A percentile compares a stretch with the other conserved stretches of the same genome.
phyloP scores from a whole-genome alignment of 2,329 filamentous ascomycete species.

The Paraconiothyrium brasiliense region DNA sequence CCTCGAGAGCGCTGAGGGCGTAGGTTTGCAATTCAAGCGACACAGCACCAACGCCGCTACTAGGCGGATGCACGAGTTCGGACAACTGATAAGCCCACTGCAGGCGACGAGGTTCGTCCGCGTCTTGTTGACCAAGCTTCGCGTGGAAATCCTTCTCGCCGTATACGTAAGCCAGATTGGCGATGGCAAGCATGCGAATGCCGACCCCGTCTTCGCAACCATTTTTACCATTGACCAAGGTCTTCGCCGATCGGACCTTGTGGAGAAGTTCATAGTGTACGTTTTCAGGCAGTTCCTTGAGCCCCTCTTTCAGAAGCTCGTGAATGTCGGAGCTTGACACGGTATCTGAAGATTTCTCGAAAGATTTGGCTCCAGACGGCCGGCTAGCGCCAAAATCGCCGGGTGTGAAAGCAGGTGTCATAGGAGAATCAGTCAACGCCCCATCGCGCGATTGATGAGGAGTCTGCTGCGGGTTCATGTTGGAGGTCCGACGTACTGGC shows the following conservation, averaged over 20 bases:
- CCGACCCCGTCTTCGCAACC: slow-evolving; percentile 79
- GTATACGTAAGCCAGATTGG: slow-evolving; percentile 91
- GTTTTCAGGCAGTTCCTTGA: slow-evolving; percentile 72
- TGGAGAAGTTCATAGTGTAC: slow-evolving; percentile 86
- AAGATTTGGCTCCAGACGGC: slow-evolving; percentile 45
- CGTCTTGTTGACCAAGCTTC: slow-evolving; percentile 85
- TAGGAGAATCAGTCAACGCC: slow-evolving; percentile 59
- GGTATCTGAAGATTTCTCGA: slow-evolving; percentile 69
- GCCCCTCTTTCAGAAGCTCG: slow-evolving; percentile 52
- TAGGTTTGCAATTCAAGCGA: slow-evolving; percentile 83
- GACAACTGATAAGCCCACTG: slow-evolving; percentile 93
- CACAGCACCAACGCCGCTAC: slow-evolving; percentile 72
- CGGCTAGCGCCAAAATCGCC: slow-evolving; percentile 36
- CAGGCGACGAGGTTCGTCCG: slow-evolving; percentile 85
- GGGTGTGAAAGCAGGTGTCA: slow-evolving; percentile 55
- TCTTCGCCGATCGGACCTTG: slow-evolving; percentile 83
- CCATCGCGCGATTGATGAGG: slow-evolving; percentile 60
- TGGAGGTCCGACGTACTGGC: slow-evolving; percentile 73
- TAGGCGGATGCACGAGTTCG: slow-evolving; percentile 86
- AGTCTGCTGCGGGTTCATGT: slow-evolving; percentile 58
- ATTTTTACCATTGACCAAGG: slow-evolving; percentile 71
- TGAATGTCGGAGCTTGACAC: slow-evolving; percentile 54
- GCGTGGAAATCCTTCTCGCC: slow-evolving; percentile 83
- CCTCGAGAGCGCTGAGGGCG: slow-evolving; percentile 82
- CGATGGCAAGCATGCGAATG: slow-evolving; percentile 84